These are phyloP conservation scores for Eutrema yunnanense DNA, from an alignment of 345 rosid genomes.

Conservation along the genomic window DNA sequence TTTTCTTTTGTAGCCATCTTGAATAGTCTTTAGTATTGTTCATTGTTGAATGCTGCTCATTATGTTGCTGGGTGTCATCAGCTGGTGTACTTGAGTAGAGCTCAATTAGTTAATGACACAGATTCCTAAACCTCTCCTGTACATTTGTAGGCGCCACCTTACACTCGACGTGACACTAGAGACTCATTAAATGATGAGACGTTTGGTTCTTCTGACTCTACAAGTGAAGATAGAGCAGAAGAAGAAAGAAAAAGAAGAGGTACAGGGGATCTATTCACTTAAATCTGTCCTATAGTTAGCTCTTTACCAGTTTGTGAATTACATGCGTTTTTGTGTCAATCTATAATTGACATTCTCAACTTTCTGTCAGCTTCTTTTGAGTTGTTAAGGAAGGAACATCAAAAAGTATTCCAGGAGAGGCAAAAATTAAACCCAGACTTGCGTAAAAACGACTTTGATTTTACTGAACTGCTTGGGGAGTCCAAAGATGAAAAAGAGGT, in stretches of 20 bases:
- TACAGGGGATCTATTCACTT: slow-evolving; percentile 26
- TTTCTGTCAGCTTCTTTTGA: slow-evolving; percentile 76
- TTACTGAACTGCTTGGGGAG: slow-evolving; percentile 54
- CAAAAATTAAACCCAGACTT: slow-evolving; percentile 59
- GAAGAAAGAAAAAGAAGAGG: slow-evolving; percentile 98
- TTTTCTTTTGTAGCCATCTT: slow-evolving; percentile 13
- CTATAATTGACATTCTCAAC: slow-evolving; percentile 17
- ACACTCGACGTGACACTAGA: slow-evolving; percentile 51
- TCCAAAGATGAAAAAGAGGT: slow-evolving; percentile 52
- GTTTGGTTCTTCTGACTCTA: slow-evolving; percentile 77
- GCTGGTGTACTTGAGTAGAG: slow-evolving; percentile 4
- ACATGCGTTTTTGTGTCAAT: slow-evolving; percentile 1
- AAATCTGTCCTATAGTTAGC: not conserved
- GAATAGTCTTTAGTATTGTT: not conserved
- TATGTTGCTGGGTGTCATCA: not conserved
- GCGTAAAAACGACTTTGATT: slow-evolving; percentile 57
- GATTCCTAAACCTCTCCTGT: slow-evolving; percentile 14
- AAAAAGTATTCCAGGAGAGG: slow-evolving; percentile 71
- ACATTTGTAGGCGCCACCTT: slow-evolving; percentile 66
- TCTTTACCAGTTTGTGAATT: slow-evolving; percentile 18
- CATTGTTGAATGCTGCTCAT: slow-evolving; percentile 14
- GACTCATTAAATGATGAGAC: slow-evolving; percentile 89
- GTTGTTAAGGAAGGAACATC: slow-evolving; percentile 93
- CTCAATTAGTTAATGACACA: not conserved
- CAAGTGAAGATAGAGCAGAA: slow-evolving; percentile 85